Conservation (phyloP, 306 rosid genomes). For the Fragaria iinumae region DNA sequence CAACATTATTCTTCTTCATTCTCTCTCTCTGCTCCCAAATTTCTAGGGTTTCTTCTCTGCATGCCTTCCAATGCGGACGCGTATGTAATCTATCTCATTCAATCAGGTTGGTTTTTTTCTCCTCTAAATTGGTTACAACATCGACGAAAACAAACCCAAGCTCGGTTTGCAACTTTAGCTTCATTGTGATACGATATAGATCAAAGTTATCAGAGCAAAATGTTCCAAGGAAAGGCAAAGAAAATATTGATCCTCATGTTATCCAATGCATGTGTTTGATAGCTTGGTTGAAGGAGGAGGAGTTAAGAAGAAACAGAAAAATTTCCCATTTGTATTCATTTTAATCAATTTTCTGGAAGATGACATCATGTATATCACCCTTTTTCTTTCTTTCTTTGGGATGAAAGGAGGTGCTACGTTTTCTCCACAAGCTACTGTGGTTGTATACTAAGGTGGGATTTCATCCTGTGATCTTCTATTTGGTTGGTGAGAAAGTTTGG, state of each 20-base stretch:
- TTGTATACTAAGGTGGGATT: neutral
- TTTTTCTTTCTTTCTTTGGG: neutral
- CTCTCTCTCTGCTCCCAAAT: slow-evolving; percentile 12
- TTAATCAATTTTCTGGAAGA: slow-evolving; percentile 1
- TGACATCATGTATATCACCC: neutral
- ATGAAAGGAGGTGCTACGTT: neutral
- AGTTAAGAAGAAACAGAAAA: neutral
- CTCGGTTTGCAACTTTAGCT: neutral
- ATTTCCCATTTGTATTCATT: neutral
- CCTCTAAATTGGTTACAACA: neutral
- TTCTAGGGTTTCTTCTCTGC: slow-evolving; percentile 18
- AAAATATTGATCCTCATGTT: neutral
- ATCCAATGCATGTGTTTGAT: neutral
- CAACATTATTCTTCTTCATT: neutral
- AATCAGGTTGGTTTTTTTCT: neutral
- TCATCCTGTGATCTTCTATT: neutral
- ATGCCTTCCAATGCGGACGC: neutral
- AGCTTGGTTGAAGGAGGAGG: slow-evolving; percentile 3
- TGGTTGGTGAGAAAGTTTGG: neutral
- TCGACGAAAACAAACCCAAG: neutral
- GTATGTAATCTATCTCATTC: neutral
- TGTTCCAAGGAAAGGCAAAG: neutral
- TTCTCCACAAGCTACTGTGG: neutral
- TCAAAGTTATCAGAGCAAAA: neutral
- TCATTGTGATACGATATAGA: neutral